Conservation (phyloP, 352 stramenopile species). For the Phytophthora multivora region DNA sequence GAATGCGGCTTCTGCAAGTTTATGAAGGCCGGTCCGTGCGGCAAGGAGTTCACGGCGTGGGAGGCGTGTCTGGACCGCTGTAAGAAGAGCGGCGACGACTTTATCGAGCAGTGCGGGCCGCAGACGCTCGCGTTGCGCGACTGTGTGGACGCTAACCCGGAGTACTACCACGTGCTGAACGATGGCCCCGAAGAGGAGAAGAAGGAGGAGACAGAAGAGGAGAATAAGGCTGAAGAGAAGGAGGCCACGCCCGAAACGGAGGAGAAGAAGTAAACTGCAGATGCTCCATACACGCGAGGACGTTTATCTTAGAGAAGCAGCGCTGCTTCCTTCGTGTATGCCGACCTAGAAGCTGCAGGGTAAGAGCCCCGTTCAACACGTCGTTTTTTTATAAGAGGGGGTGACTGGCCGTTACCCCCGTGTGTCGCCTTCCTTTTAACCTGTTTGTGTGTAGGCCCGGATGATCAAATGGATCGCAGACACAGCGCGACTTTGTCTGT, state of each 20-base stretch:
- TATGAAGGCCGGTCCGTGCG: conserved; percentile 89
- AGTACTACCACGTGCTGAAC: conserved; percentile 89
- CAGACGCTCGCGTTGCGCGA: conserved; percentile 81
- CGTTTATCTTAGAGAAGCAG: conserved; percentile 26
- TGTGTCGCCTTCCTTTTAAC: conserved; percentile 1
- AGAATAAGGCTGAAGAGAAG: background rate
- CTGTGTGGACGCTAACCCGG: conserved; percentile 87
- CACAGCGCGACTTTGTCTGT: conserved; percentile 5
- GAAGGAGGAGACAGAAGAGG: background rate
- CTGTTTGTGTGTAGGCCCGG: background rate
- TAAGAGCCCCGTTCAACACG: conserved; percentile 25
- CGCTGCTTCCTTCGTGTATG: conserved; percentile 6
- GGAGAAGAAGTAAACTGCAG: conserved; percentile 25
- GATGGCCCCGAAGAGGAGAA: conserved; percentile 55
- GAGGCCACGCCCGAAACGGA: conserved; percentile 12
- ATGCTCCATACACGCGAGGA: conserved; percentile 11
- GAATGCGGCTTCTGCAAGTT: conserved; percentile 92
- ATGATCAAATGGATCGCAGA: conserved; percentile 29
- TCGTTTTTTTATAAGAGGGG: conserved; percentile 21
- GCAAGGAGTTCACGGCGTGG: conserved; percentile 79
- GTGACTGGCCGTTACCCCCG: conserved; percentile 28
- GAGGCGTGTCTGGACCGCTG: conserved; percentile 80
- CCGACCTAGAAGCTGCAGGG: conserved; percentile 11
- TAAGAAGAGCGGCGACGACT: conserved; percentile 76
- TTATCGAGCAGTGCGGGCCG: conserved; percentile 79